A percentile compares a stretch with the other conserved stretches of the same genome.
phyloP scores from a whole-genome alignment of 75 land plant species.

The Cupressus sempervirens region DNA sequence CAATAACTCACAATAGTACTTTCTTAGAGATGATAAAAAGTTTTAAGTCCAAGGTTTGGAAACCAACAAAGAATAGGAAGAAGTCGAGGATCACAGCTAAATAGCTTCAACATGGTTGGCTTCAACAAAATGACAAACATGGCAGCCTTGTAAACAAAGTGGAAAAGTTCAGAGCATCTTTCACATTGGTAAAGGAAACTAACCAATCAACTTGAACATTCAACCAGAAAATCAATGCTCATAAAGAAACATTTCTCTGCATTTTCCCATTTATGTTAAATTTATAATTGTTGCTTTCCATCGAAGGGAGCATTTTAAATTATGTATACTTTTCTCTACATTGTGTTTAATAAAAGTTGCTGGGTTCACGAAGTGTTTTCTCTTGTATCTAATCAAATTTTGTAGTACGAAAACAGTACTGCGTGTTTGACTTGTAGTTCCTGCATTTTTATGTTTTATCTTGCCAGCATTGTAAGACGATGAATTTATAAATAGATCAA shows the following conservation, averaged over 20 bases:
- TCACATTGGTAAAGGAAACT: too few species aligned
- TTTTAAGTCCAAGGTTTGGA: too few species aligned
- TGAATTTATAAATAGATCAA: background rate
- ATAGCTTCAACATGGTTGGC: too few species aligned
- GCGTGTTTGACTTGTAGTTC: background rate
- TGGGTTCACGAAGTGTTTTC: background rate
- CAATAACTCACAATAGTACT: too few species aligned
- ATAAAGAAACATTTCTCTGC: background rate
- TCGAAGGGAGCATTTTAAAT: background rate
- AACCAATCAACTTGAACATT: background rate
- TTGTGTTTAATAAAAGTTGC: background rate
- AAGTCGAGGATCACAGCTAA: too few species aligned
- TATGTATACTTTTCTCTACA: background rate
- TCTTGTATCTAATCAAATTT: background rate
- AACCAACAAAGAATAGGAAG: too few species aligned
- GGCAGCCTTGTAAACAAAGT: too few species aligned
- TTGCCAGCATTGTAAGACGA: background rate
- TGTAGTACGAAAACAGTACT: background rate
- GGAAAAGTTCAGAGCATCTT: too few species aligned
- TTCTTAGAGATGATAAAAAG: too few species aligned
- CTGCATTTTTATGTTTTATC: background rate
- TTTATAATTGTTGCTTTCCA: background rate
- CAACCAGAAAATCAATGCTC: background rate
- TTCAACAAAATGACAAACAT: too few species aligned
- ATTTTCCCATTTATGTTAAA: background rate